A percentile compares a stretch with the other conserved stretches of the same genome.
Evolutionary conservation across 805 yeast genomes (phyloP).

Genomic region (Candida ponderosae): DNA sequence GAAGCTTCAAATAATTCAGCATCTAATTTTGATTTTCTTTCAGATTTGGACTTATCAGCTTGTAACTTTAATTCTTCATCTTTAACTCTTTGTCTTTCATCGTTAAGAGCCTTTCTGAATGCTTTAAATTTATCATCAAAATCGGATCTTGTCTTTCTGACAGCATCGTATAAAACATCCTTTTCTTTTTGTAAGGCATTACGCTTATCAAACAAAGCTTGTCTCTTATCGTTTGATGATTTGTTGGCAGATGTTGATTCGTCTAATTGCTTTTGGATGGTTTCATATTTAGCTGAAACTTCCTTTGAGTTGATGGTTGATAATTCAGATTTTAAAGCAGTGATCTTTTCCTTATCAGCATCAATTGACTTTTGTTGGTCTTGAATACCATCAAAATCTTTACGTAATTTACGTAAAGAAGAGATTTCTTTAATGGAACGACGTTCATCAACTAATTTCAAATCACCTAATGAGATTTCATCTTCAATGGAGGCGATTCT

Average conservation of each 20-base stretch:
- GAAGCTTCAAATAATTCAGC: constrained; percentile 66
- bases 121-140: constrained; percentile 69
- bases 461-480: constrained; percentile 65
- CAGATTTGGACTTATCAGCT: constrained; percentile 40
- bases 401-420: constrained; percentile 69
- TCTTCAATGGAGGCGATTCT: constrained; percentile 62
- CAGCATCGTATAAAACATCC: constrained; percentile 58
- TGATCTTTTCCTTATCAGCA: constrained; percentile 65
- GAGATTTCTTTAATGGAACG: constrained; percentile 78
- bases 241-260: constrained; percentile 54
- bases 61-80: constrained; percentile 42
- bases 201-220: constrained; percentile 56
- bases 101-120: constrained; percentile 59
- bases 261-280: constrained; percentile 61
- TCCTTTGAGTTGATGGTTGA: constrained; percentile 51
- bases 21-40: constrained; percentile 55
- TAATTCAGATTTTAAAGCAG: constrained; percentile 64
- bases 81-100: constrained; percentile 65
- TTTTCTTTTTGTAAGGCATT: constrained; percentile 57
- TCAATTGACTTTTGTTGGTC: constrained; percentile 75
- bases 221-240: constrained; percentile 57
- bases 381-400: constrained; percentile 68
- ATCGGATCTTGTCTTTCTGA: constrained; percentile 63
- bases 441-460: constrained; percentile 89
- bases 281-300: constrained; percentile 60